Evolutionary conservation across 495 filamentous ascomycete species (phyloP).

Genomic region (Xylaria acuta): DNA sequence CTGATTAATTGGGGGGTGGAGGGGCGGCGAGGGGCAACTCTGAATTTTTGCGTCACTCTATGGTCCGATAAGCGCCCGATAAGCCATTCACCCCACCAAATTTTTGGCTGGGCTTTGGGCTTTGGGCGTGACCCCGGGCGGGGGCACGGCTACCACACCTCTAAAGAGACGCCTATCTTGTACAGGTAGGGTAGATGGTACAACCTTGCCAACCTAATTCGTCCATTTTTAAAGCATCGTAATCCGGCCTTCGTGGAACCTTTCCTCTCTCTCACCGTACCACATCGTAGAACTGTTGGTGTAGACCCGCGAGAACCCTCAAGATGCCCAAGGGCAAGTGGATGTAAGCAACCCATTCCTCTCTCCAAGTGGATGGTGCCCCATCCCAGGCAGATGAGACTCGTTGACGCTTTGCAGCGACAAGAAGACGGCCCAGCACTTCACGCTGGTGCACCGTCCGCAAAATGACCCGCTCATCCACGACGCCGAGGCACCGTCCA

Average conservation of each 20-base stretch:
- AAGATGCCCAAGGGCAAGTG: constrained; percentile 86
- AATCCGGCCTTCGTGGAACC: no score
- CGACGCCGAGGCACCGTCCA: constrained; percentile 79
- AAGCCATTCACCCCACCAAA: constrained; percentile 51
- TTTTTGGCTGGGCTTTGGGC: constrained; percentile 35
- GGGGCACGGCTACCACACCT: not conserved
- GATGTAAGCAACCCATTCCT: constrained; percentile 69
- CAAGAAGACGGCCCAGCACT: constrained; percentile 92
- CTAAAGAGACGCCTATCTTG: not conserved
- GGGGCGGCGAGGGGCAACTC: constrained; percentile 24
- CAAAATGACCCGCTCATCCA: constrained; percentile 97
- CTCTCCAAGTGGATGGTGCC: not conserved
- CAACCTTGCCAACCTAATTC: not conserved
- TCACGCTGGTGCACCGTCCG: constrained; percentile 90
- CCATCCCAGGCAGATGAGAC: constrained; percentile 11
- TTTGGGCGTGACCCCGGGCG: not conserved
- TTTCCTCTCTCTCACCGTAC: not conserved
- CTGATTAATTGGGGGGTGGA: constrained; percentile 20
- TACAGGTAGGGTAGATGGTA: not conserved
- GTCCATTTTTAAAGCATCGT: no score
- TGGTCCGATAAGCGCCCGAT: constrained; percentile 33
- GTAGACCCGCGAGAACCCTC: constrained; percentile 17
- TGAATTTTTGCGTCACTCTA: constrained; percentile 24
- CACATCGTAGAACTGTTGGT: not conserved
- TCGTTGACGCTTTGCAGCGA: constrained; percentile 61